A percentile compares a stretch with the other conserved stretches of the same genome.
phyloP scores from a whole-genome alignment of 805 yeast genomes.

The Yarrowia sp. region DNA sequence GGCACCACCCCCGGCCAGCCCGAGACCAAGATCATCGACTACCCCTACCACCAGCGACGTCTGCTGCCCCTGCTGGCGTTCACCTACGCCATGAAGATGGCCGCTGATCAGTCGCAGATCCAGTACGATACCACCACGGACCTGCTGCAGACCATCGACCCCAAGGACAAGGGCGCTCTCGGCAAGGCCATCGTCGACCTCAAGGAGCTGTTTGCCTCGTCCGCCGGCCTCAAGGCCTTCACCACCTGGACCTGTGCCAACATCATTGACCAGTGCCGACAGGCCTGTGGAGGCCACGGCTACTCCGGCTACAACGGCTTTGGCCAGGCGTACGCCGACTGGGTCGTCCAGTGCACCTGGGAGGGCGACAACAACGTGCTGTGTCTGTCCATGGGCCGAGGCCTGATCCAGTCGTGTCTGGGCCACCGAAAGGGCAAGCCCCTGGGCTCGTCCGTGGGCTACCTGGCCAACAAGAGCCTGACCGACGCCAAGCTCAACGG shows the following conservation, averaged over 20 bases:
- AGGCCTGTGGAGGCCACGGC: slow-evolving; percentile 96
- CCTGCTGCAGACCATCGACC: slow-evolving; percentile 54
- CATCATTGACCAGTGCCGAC: slow-evolving; percentile 87
- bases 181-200: slow-evolving; percentile 60
- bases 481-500: slow-evolving; percentile 41
- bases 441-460: slow-evolving; percentile 58
- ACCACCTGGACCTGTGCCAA: slow-evolving; percentile 85
- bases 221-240: slow-evolving; percentile 88
- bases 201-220: slow-evolving; percentile 80
- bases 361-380: slow-evolving; percentile 94
- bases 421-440: slow-evolving; percentile 54
- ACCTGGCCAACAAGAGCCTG: slow-evolving; percentile 49
- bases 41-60: slow-evolving; percentile 88
- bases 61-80: slow-evolving; percentile 84
- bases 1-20: slow-evolving; percentile 56
- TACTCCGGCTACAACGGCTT: slow-evolving; percentile 90
- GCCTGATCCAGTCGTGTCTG: slow-evolving; percentile 62
- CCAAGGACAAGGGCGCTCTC: slow-evolving; percentile 55
- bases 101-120: slow-evolving; percentile 65
- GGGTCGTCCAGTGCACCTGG: slow-evolving; percentile 98
- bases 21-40: slow-evolving; percentile 81
- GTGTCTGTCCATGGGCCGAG: slow-evolving; percentile 83
- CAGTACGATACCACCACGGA: slow-evolving; percentile 60
- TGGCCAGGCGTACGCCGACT: slow-evolving; percentile 86
- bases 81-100: slow-evolving; percentile 77